Base-by-base conservation (phyloP, 805 yeast genomes). In the Tetrapisispora arboricola region DNA sequence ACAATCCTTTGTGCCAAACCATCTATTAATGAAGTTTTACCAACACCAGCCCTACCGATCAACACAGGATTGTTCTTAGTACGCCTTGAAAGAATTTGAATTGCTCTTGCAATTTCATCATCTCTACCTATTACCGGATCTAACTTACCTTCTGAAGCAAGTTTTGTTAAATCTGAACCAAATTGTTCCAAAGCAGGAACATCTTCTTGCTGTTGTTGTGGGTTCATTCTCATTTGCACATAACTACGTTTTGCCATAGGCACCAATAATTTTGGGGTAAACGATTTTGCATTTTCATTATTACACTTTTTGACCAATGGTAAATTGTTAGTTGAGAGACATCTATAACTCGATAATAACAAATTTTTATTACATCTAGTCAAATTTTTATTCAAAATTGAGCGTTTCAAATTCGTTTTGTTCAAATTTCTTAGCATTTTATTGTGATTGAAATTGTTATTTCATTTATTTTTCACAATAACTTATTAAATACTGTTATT, bases 111-210 rank as follows among this genome's bases (percentile, higher is more conserved):
- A 42, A 90, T 92, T 57, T 92, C 97, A 47, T 88, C 95, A 54
- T 92, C 97, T 47, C 97, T 71, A 3, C 98, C 98, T 54, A 90
- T 92, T 18, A 92, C 97, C 0, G 98, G 98, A 55, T 90, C 98
- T 29, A 90, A 68, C 53, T 85, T 85, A 22, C 97, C 97, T 41
- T 84, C 84, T 46, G 73, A 71, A 1, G 98, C 98, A 49, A 90
- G 60, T 43, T 80, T 77, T 1, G 97, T 92, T 46, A 90, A 64
- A 59, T 92, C 90, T 0, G 83, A 74, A 18, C 96, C 98, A 57
- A 67, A 90, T 54, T 80, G 78, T 51, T 86, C 86, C 44, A 90
- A 65, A 0, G 96, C 94, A 0, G 40, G 37, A 12, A 27, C 21
- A 16, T 31, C 72, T 25, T 76, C 80, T 17, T 68, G 52, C 57